phyloP scores from a whole-genome alignment of 2,329 filamentous ascomycete species.

The Harringtonia lauricola region DNA sequence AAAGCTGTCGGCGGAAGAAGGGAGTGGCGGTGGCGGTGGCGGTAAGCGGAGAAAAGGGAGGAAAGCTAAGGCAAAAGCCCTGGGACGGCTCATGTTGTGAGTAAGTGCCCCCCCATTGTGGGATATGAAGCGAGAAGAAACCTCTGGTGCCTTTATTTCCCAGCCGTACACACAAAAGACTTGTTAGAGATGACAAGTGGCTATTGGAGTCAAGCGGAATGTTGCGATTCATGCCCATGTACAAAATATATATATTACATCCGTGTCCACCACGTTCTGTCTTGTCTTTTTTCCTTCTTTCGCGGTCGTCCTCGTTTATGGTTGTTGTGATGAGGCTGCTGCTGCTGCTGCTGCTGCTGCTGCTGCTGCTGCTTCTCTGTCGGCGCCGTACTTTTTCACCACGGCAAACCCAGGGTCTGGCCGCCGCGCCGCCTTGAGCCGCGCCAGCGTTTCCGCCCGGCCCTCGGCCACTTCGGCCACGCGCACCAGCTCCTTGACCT shows the following conservation, averaged over 20 bases:
- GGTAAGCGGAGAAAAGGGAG: too few species aligned
- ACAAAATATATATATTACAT: background rate
- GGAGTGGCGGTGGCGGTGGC: too few species aligned
- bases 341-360: background rate
- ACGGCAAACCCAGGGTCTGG: constrained; percentile 61
- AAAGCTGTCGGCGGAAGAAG: too few species aligned
- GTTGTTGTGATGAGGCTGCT: background rate
- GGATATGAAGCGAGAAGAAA: too few species aligned
- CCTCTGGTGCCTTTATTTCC: too few species aligned
- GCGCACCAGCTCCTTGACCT: constrained; percentile 82
- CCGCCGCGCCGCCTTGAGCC: constrained; percentile 61
- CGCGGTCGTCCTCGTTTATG: too few species aligned
- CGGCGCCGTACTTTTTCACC: constrained; percentile 3
- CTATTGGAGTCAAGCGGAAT: too few species aligned
- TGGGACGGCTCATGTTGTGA: too few species aligned
- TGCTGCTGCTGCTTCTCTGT: background rate
- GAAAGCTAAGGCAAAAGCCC: too few species aligned
- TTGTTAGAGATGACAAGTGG: too few species aligned
- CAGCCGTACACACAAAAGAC: too few species aligned
- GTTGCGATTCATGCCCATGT: background rate
- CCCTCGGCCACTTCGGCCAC: constrained; percentile 67
- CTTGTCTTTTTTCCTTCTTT: background rate
- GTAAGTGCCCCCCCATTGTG: too few species aligned
- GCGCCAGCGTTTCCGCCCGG: constrained; percentile 45
- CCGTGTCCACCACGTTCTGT: background rate